Percentiles rank a stretch among this genome's conserved stretches.
Evolutionary conservation across 2,329 filamentous ascomycete genomes (phyloP).

Genomic region (Chrysoporthe puriensis): DNA sequence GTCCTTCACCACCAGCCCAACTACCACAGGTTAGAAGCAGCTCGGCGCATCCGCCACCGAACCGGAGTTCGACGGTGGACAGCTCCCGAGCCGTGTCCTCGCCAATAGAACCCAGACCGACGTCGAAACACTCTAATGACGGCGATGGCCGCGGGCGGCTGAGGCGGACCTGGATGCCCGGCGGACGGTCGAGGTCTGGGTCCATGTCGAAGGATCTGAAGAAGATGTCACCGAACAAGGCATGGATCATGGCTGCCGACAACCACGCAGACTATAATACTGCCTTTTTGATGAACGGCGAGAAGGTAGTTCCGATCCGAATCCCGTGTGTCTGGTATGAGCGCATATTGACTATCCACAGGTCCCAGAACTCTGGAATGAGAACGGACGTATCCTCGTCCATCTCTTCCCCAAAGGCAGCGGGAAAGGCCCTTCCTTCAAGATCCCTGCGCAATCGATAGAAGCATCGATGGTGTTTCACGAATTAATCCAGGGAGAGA

Average conservation of each 20-base stretch:
- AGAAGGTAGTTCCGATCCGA: conserved; percentile 49
- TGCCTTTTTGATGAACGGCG: conserved; percentile 53
- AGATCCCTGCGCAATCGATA: conserved; percentile 58
- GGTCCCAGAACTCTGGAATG: conserved; percentile 70
- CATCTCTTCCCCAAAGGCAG: conserved; percentile 58
- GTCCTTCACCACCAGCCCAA: conserved; percentile 40
- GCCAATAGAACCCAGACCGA: conserved; percentile 37
- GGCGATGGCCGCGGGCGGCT: conserved; percentile 45
- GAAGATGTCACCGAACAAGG: conserved; percentile 33
- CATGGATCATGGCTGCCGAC: conserved; percentile 61
- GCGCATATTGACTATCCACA: conserved; percentile 35
- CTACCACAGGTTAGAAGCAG: conserved; percentile 47
- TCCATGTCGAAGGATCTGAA: conserved; percentile 44
- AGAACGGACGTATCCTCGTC: conserved; percentile 59
- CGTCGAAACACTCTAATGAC: conserved; percentile 41
- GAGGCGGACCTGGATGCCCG: conserved; percentile 59
- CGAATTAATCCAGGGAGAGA: conserved; percentile 54
- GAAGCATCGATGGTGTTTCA: conserved; percentile 58
- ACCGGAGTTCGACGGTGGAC: conserved; percentile 36
- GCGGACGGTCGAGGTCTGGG: conserved; percentile 54
- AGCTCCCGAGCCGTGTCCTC: conserved; percentile 37
- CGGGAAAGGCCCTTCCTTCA: conserved; percentile 62
- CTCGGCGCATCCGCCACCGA: conserved; percentile 49
- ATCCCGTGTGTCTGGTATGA: background rate
- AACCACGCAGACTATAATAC: conserved; percentile 60